Conservation (phyloP, 1,284 basidiomycete species). For the Ustilago lituana region DNA sequence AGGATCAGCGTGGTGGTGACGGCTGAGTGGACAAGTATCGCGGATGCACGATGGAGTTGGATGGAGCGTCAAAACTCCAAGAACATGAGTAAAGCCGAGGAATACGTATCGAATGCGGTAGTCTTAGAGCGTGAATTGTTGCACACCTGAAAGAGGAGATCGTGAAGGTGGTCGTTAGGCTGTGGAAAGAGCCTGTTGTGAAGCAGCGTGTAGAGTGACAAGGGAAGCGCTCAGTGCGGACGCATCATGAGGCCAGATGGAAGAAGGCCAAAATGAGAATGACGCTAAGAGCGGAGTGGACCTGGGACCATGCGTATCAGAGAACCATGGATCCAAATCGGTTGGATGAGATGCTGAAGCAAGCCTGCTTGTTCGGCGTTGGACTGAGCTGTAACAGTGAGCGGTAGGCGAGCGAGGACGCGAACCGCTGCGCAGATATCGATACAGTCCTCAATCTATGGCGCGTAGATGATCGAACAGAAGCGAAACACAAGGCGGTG, state of each 20-base stretch:
- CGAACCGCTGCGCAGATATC: background rate
- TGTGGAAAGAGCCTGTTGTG: background rate
- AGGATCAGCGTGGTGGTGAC: too few relatives aligned
- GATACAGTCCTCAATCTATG: background rate
- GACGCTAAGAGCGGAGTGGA: background rate
- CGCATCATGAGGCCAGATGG: slow-evolving; percentile 1
- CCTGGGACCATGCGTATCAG: background rate
- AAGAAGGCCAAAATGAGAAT: background rate
- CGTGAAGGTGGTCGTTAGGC: slow-evolving; percentile 1
- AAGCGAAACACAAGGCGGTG: background rate
- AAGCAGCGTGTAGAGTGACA: background rate
- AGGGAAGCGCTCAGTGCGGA: background rate
- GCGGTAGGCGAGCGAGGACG: background rate
- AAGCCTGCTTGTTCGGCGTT: too few relatives aligned
- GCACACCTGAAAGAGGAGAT: background rate
- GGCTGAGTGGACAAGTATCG: background rate
- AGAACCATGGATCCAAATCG: background rate
- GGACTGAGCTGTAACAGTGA: background rate
- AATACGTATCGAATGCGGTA: background rate
- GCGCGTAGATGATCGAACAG: background rate
- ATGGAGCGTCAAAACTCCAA: background rate
- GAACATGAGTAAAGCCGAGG: background rate
- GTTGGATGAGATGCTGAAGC: background rate
- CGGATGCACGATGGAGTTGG: background rate
- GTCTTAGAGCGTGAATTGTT: too few relatives aligned